Evolutionary conservation across 2,329 filamentous ascomycete genomes (phyloP), one percentile per base, ranked within the genome.

Genomic region (Alternaria longipes): DNA sequence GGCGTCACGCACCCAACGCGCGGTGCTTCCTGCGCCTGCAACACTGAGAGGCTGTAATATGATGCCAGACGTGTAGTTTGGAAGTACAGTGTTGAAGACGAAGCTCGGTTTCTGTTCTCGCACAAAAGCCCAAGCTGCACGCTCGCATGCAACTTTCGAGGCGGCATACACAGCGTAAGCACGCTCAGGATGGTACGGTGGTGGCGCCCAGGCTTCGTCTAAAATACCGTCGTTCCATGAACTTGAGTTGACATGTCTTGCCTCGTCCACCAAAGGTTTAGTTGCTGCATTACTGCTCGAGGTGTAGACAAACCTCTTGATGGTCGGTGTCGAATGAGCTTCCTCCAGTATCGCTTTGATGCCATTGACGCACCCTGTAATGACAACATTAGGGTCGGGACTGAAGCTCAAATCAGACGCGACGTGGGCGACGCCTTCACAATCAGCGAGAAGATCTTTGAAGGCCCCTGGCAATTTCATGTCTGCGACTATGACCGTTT

Each of bases 51-150:
- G 38, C 38, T 40, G 38, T 20, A 40, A 40, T 40, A 40, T 40
- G 38, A 40, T 40, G 38, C 38, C 38, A 40, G 38, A 20, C n/a
- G 38, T 40, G 38, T 40, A 64, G 50, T 73, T 71, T 16, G 66
- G 69, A 32, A 72, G 44, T n/a, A 68, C 65, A 4, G 81, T 67
- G 54, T 83, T 82, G 36, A 81, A 71, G 6, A 74, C 74, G 63
- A 84, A 84, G 1, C 60, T 47, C 4, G 80, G 80, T 28, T 78
- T 76, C 28, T 79, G 71, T 34, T 81, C 75, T 51, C 78, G 66
- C 18, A 81, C 65, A 56, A 79, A 84, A 30, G 79, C 76, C 82
- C 82, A 84, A 1, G 81, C 66, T n/a, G 74, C 76, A 22, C 76
- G 74, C 67, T 85, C 83, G 4, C 70, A 77, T 54, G 81, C 75